These are phyloP conservation scores for Spergularia azorica DNA, from an alignment of 179 eudicot species.

Conservation along the genomic window DNA sequence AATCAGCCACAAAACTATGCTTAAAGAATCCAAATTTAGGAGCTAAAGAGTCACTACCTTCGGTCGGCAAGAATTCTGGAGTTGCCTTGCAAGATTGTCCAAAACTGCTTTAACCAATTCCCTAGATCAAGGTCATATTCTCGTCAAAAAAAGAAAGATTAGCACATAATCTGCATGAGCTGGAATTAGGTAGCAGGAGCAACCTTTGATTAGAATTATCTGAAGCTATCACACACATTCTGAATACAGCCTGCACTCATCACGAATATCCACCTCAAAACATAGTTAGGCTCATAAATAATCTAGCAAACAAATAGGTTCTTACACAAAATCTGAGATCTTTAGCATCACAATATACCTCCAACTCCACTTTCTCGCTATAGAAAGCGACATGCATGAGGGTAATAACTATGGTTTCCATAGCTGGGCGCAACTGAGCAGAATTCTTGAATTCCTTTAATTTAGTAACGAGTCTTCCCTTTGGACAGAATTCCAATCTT, in stretches of 20 bases:
- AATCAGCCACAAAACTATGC: background rate
- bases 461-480: conserved; percentile 59
- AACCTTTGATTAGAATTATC: conserved; percentile 82
- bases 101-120: conserved; percentile 68
- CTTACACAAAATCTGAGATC: background rate
- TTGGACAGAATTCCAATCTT: conserved; percentile 65
- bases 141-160: conserved; percentile 3
- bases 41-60: conserved; percentile 50
- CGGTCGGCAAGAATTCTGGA: conserved; percentile 59
- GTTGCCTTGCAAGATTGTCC: conserved; percentile 73
- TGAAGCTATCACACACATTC: conserved; percentile 79
- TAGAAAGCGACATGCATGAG: conserved; percentile 77
- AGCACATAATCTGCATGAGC: background rate
- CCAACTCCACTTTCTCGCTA: conserved; percentile 87
- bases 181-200: conserved; percentile 15
- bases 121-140: conserved; percentile 44
- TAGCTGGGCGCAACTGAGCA: conserved; percentile 54
- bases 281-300: background rate
- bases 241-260: conserved; percentile 75
- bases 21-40: background rate
- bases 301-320: background rate
- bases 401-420: conserved; percentile 83
- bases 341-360: conserved; percentile 50
- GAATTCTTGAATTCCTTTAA: conserved; percentile 60
- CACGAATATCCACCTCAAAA: conserved; percentile 5